phyloP scores from a whole-genome alignment of 2,329 filamentous ascomycete genomes.

The Colletotrichum sp. region DNA sequence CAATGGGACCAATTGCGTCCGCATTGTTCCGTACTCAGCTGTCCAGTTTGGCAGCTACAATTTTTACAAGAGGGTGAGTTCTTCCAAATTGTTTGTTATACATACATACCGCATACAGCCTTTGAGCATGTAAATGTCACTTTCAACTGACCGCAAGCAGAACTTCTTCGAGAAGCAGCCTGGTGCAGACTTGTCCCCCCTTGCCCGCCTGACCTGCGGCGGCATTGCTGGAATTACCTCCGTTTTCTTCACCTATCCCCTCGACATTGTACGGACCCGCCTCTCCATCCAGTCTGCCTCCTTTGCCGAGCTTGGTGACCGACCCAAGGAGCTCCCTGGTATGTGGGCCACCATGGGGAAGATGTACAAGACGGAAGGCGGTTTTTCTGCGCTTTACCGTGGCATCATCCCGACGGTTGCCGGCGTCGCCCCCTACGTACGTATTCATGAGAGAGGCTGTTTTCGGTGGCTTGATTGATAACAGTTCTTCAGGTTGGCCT shows the following conservation, averaged over 20 bases:
- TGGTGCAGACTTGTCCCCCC: constrained; percentile 73
- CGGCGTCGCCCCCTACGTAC: constrained; percentile 91
- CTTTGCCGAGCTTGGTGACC: constrained; percentile 75
- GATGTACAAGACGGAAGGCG: constrained; percentile 95
- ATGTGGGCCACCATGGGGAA: constrained; percentile 85
- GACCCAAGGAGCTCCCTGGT: constrained; percentile 75
- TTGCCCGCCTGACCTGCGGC: constrained; percentile 85
- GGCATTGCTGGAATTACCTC: constrained; percentile 94
- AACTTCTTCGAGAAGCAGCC: constrained; percentile 80
- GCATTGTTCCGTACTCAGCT: constrained; percentile 96
- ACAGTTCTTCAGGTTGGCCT: constrained; percentile 72
- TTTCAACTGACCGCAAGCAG: constrained; percentile 31
- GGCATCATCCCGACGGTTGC: constrained; percentile 94
- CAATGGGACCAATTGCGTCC: constrained; percentile 97
- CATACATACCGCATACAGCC: not conserved
- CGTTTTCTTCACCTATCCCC: constrained; percentile 91
- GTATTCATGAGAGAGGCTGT: constrained; percentile 20
- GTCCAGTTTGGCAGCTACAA: constrained; percentile 99
- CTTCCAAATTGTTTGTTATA: not conserved
- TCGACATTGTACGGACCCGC: constrained; percentile 95
- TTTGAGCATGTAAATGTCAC: not conserved
- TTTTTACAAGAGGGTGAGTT: constrained; percentile 83
- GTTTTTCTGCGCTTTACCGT: constrained; percentile 83
- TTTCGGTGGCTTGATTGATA: not conserved
- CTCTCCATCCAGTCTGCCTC: constrained; percentile 98